Percentiles rank a stretch among this genome's conserved stretches.
Evolutionary conservation across 495 filamentous ascomycete species (phyloP).

Genomic region (Podospora appendiculata): DNA sequence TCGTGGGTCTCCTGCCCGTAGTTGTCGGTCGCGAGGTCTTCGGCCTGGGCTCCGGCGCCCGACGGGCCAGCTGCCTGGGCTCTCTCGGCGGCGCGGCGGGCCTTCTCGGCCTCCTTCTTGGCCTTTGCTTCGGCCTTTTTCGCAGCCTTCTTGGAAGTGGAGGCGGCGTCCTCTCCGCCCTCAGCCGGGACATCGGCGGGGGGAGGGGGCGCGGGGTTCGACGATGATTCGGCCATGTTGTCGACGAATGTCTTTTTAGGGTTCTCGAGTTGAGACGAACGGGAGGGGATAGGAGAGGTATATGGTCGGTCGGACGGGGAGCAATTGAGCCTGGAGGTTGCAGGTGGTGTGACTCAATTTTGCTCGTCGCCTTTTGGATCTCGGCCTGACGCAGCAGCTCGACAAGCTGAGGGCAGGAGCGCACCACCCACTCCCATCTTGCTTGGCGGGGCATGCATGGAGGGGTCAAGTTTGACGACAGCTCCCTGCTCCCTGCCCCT

Average conservation of each 20-base stretch:
- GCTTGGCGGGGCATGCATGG: too few relatives aligned
- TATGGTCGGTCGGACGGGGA: too few relatives aligned
- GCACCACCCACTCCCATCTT: too few relatives aligned
- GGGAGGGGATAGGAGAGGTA: too few relatives aligned
- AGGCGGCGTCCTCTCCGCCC: slow-evolving; percentile 10
- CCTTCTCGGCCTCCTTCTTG: slow-evolving; percentile 46
- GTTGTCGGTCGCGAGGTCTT: slow-evolving; percentile 63
- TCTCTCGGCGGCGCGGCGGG: slow-evolving; percentile 41
- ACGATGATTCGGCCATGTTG: slow-evolving; percentile 15
- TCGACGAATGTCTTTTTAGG: neutral
- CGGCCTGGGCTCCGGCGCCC: slow-evolving; percentile 44
- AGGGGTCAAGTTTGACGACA: too few relatives aligned
- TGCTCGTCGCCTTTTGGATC: too few relatives aligned
- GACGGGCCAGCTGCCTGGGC: slow-evolving; percentile 36
- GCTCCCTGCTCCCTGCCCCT: too few relatives aligned
- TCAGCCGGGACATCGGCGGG: slow-evolving; percentile 10
- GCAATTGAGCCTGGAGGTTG: too few relatives aligned
- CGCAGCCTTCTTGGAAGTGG: slow-evolving; percentile 46
- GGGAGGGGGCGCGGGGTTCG: slow-evolving; percentile 10
- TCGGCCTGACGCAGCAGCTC: too few relatives aligned
- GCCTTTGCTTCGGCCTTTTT: slow-evolving; percentile 51
- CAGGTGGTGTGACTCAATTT: too few relatives aligned
- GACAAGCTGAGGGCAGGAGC: too few relatives aligned
- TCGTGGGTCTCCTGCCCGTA: slow-evolving; percentile 47
- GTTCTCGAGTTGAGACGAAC: too few relatives aligned